Evolutionary conservation across 495 filamentous ascomycete species (phyloP).

Genomic region (Neurospora terricola): DNA sequence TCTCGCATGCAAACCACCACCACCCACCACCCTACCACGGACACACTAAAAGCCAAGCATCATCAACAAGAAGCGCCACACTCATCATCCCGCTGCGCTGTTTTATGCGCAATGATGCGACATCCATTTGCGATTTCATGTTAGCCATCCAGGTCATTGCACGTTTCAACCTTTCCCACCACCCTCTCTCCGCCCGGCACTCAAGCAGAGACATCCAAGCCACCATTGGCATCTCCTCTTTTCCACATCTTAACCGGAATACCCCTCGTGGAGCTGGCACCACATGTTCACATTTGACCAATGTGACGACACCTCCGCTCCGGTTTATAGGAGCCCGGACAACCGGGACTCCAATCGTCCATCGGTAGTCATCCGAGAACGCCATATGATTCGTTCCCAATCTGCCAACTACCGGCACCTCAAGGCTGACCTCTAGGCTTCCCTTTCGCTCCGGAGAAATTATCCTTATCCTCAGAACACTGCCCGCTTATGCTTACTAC

Average conservation of each 20-base stretch:
- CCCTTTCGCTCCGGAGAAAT: not conserved
- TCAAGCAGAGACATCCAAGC: not conserved
- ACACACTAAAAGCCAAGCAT: not conserved
- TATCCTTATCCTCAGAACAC: not conserved
- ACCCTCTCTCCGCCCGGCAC: not conserved
- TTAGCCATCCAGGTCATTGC: not conserved
- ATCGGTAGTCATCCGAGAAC: not conserved
- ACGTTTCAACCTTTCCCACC: not conserved
- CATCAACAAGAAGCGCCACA: not conserved
- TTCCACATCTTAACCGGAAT: not conserved
- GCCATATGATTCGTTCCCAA: not conserved
- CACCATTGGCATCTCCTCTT: not conserved
- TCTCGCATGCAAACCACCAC: not conserved
- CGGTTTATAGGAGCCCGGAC: not conserved
- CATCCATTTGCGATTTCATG: not conserved
- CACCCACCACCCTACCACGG: not conserved
- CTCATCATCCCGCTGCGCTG: not conserved
- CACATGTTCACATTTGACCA: not conserved
- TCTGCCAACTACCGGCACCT: not conserved
- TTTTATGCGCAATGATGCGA: not conserved
- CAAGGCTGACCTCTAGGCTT: not conserved
- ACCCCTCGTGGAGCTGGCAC: not conserved
- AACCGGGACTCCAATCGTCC: not conserved
- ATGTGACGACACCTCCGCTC: not conserved
- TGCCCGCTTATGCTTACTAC: not conserved